Evolutionary conservation across 2,329 filamentous ascomycete species (phyloP), one percentile per base, ranked within the genome.

Genomic region (Trichophyton mentagrophytes): DNA sequence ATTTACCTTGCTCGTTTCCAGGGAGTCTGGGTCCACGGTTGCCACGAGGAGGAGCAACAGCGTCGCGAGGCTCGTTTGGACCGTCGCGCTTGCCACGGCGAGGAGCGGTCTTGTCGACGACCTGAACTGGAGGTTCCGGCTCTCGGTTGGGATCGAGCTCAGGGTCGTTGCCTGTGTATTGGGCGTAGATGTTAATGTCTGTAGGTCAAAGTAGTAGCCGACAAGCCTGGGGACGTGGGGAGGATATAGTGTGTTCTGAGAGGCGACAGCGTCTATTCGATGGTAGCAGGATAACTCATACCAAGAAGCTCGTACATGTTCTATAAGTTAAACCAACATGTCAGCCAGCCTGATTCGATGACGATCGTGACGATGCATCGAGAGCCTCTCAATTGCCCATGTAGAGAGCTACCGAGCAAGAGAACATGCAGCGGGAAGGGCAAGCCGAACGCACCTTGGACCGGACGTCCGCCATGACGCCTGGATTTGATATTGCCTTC

Each of bases 281-380:
- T 33, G 49, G 49, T 11, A 11, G n/a, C n/a, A 25, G 20, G 20
- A 47, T 11, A 9, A 44, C 6, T 38, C 73, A 68, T 95, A 97
- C 93, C 92, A 84, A 99, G 90, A 81, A 95, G 87, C 84, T 93
- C 92, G 84, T 89, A 97, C 74, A 89, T 86, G 84, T 99, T 99
- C 93, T 97, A 59, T 38, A 38, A 17, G 17, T 17, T 17, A 17
- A 61, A 22, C 60, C 59, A n/a, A 44, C 36, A 57, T 60, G 65
- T 70, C 65, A 69, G 68, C 64, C 20, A 25, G 17, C 20, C 17
- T 17, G 17, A 17, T 17, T 17, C 17, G 17, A 17, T 17, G 17
- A 17, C 44, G 60, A 27, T 27, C 13, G 27, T 15, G 38, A 47
- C 11, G 47, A 60, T n/a, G 38, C 58, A 13, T 22, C 30, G n/a